Evolutionary conservation across 331 rosid genomes (phyloP).

Genomic region (Rosa hybrid): DNA sequence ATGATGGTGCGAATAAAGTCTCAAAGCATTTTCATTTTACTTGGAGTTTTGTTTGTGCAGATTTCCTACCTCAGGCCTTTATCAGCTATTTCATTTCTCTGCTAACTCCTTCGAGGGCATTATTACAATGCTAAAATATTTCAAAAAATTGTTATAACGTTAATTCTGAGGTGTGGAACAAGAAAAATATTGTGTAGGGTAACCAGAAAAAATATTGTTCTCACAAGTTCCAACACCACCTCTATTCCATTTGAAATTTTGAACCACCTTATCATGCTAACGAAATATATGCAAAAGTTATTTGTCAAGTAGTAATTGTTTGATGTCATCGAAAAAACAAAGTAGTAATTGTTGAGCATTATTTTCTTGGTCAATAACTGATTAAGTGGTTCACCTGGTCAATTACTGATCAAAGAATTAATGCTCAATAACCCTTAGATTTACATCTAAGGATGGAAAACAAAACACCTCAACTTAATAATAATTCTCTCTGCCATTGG

Average conservation of each 20-base stretch:
- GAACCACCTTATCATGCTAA: background rate
- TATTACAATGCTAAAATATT: background rate
- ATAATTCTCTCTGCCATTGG: too few relatives aligned
- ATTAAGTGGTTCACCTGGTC: too few relatives aligned
- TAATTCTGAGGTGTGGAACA: background rate
- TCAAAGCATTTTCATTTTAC: background rate
- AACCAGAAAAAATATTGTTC: background rate
- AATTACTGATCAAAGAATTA: too few relatives aligned
- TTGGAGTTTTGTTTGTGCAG: background rate
- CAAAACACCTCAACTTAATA: too few relatives aligned
- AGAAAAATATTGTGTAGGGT: background rate
- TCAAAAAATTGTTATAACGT: too few relatives aligned
- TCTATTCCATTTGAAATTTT: background rate
- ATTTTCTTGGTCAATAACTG: too few relatives aligned
- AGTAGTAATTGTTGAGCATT: too few relatives aligned
- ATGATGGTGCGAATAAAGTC: slow-evolving; percentile 16
- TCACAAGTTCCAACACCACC: background rate
- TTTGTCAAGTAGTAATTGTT: background rate
- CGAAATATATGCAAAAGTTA: background rate
- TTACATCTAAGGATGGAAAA: too few relatives aligned
- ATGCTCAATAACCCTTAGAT: too few relatives aligned
- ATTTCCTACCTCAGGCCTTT: background rate
- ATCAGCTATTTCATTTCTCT: background rate
- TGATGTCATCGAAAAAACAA: too few relatives aligned
- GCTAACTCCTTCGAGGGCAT: too few relatives aligned